These are phyloP conservation scores for Ceratobasidium sp. DNA, from an alignment of 1,284 basidiomycete species.

Conservation along the genomic window DNA sequence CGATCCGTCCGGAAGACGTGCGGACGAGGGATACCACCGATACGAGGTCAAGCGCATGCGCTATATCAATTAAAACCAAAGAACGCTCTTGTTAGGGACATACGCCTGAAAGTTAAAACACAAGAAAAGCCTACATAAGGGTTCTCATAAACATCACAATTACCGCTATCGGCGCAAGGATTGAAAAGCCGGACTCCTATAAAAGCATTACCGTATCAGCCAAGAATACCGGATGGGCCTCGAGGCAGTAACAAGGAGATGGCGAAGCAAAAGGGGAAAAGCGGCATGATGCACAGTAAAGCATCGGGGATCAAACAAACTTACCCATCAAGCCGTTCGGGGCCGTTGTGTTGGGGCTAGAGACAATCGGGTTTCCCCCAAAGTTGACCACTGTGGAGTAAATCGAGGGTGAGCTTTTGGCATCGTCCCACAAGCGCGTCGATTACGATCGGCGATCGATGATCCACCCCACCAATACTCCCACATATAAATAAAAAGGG, in stretches of 20 bases:
- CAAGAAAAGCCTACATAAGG: constrained; percentile 56
- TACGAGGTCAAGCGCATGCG: constrained; percentile 74
- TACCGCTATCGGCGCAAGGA: constrained; percentile 64
- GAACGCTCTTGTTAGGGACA: too few species aligned
- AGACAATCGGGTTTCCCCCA: constrained; percentile 78
- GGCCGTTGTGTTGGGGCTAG: background rate
- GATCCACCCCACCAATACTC: background rate
- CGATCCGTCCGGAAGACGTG: constrained; percentile 78
- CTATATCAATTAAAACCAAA: background rate
- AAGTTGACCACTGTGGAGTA: constrained; percentile 65
- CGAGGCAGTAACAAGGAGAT: too few species aligned
- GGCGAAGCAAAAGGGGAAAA: too few species aligned
- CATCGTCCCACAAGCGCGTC: too few species aligned
- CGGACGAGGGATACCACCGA: constrained; percentile 81
- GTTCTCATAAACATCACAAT: constrained; percentile 74
- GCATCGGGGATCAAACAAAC: too few species aligned
- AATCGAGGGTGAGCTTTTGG: too few species aligned
- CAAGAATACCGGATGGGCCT: too few species aligned
- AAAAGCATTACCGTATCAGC: constrained; percentile 79
- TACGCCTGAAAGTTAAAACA: too few species aligned
- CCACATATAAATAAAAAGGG: background rate
- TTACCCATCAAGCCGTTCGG: constrained; percentile 8
- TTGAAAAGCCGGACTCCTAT: constrained; percentile 76
- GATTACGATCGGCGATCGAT: too few species aligned
- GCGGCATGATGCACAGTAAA: too few species aligned